Evolutionary conservation across 768 basidiomycete species (phyloP).

Genomic region (Hirschioporus abietinus): DNA sequence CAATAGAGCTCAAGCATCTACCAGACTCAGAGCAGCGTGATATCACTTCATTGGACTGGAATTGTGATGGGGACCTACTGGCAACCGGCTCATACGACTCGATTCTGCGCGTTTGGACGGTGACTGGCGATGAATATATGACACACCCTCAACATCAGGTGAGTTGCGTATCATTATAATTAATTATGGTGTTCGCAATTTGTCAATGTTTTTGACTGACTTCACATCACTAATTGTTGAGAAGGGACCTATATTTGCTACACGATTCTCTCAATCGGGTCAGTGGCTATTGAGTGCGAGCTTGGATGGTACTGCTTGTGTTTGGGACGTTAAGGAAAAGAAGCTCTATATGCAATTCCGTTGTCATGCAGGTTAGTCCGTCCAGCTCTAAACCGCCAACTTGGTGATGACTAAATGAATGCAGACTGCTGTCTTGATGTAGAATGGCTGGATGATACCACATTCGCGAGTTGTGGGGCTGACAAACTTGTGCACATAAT

Average conservation of each 20-base stretch:
- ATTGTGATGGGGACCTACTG: constrained; percentile 61
- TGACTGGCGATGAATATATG: constrained; percentile 57
- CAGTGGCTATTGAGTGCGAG: constrained; percentile 73
- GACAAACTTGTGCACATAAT: constrained; percentile 61
- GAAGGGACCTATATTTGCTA: constrained; percentile 79
- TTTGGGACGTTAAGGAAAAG: constrained; percentile 71
- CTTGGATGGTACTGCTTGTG: constrained; percentile 68
- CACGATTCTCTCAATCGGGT: constrained; percentile 69
- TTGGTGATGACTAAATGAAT: neutral
- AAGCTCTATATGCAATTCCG: constrained; percentile 57
- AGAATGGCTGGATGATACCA: constrained; percentile 69
- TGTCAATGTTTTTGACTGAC: constrained; percentile 2
- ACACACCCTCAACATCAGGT: constrained; percentile 63
- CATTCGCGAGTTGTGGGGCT: constrained; percentile 71
- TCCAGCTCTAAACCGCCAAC: neutral
- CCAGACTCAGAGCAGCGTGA: constrained; percentile 48
- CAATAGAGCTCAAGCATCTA: constrained; percentile 43
- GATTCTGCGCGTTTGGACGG: constrained; percentile 61
- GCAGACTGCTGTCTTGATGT: constrained; percentile 76
- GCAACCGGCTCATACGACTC: constrained; percentile 78
- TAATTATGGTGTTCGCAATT: constrained; percentile 13
- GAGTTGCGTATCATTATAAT: constrained; percentile 9
- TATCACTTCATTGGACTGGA: constrained; percentile 77
- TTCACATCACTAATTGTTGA: constrained; percentile 24
- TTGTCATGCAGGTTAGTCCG: constrained; percentile 53